Base-by-base conservation (phyloP, 2,329 filamentous ascomycete genomes). In the Chrysoporthe cubensis region DNA sequence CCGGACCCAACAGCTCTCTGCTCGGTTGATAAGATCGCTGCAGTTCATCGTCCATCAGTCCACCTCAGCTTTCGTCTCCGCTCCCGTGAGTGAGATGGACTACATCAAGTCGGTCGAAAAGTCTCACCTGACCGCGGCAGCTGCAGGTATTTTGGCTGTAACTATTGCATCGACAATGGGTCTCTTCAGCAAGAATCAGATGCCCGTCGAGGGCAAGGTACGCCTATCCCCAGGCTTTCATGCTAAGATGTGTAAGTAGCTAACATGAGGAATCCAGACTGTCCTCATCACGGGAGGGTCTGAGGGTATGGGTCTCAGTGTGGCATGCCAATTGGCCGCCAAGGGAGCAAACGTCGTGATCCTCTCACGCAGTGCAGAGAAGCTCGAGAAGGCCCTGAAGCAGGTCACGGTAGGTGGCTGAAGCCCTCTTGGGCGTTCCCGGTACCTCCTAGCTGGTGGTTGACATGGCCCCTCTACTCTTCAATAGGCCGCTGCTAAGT, bases 161-260 rank as follows among this genome's bases (percentile, higher is more conserved):
- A 61, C 80, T 40, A 70, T 80, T 44, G 76, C 78, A 14, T 72
- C 78, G 68, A 76, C 77, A 62, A 94, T 94, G 91, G 89, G 90
- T n/a, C 76, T 90, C 68, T 91, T 93, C 68, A 78, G 83, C 62
- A 90, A 86, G 73, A 93, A 97, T 76, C 86, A 93, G 70, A 93
- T 98, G 82, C 88, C 90, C 62, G 92, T 97, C 13, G 89, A 94
- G 74, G 93, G 93, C 78, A 92, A 91, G 84, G 94, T 96, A 78
- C 62, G 82, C 75, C 16, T 67, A 50, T 43, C 3, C 26, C 65
- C 59, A 56, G 13, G 21, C 13, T 40, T 60, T 14, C 18, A 4
- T 57, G 34, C 7, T 44, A 14, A 34, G 26, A 37, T 11, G 21
- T 34, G n/a, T 16, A 57, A 37, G 13, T 50, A 5, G 11, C 69